A percentile compares a stretch with the other conserved stretches of the same genome.
phyloP scores from a whole-genome alignment of 805 yeast genomes.

The Saccharomyces jurei region DNA sequence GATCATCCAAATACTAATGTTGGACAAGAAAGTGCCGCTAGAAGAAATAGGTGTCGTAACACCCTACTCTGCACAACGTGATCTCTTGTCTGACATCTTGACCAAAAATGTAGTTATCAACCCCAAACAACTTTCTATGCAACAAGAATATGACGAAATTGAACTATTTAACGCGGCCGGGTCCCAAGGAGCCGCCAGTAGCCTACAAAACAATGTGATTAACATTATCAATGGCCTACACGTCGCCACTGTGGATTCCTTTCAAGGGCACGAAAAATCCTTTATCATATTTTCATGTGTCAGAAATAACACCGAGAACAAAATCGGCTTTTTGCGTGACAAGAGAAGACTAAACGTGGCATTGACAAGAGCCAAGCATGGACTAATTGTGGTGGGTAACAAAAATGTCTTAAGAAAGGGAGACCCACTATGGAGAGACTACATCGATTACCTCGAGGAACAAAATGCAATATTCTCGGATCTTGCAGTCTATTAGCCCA shows the following conservation, averaged over 20 bases:
- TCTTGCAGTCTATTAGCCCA: slow-evolving; percentile 13
- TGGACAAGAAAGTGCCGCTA: slow-evolving; percentile 44
- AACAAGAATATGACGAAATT: slow-evolving; percentile 52
- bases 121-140: slow-evolving; percentile 41
- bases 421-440: slow-evolving; percentile 43
- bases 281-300: slow-evolving; percentile 74
- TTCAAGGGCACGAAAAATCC: slow-evolving; percentile 87
- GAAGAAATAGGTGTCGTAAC: slow-evolving; percentile 59
- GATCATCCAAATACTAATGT: slow-evolving; percentile 41
- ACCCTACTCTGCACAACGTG: slow-evolving; percentile 72
- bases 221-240: slow-evolving; percentile 37
- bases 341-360: slow-evolving; percentile 62
- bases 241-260: slow-evolving; percentile 72
- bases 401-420: slow-evolving; percentile 40
- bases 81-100: slow-evolving; percentile 44
- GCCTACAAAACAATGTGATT: slow-evolving; percentile 13
- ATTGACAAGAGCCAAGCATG: slow-evolving; percentile 59
- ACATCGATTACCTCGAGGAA: slow-evolving; percentile 35
- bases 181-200: slow-evolving; percentile 5
- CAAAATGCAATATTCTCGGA: slow-evolving; percentile 28
- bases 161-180: slow-evolving; percentile 38
- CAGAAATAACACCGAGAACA: slow-evolving; percentile 47
- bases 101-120: slow-evolving; percentile 47
- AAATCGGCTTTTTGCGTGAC: slow-evolving; percentile 57
- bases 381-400: slow-evolving; percentile 57